Evolutionary conservation across 495 filamentous ascomycete species (phyloP).

Genomic region (Xylaria bambusicola): DNA sequence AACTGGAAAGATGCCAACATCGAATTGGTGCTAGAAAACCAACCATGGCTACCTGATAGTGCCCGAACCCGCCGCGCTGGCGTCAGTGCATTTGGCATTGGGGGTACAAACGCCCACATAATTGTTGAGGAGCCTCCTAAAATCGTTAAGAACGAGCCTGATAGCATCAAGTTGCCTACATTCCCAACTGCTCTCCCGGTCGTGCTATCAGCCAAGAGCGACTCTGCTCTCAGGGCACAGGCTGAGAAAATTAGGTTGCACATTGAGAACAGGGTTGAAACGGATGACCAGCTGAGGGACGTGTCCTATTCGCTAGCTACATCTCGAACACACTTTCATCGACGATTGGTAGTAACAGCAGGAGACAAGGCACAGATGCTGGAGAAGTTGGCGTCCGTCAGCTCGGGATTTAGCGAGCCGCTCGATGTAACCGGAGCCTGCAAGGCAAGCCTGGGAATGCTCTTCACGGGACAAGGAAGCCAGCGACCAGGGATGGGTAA

Average conservation of each 20-base stretch:
- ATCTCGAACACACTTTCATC: slow-evolving; percentile 24
- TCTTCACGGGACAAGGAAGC: slow-evolving; percentile 45
- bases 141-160: not conserved
- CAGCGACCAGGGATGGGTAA: slow-evolving; percentile 39
- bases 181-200: slow-evolving; percentile 19
- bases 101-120: slow-evolving; percentile 37
- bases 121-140: slow-evolving; percentile 26
- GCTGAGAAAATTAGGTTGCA: slow-evolving; percentile 20
- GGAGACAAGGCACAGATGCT: slow-evolving; percentile 14
- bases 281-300: slow-evolving; percentile 18
- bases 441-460: slow-evolving; percentile 26
- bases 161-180: not conserved
- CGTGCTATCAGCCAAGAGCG: slow-evolving; percentile 25
- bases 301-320: slow-evolving; percentile 32
- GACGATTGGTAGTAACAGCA: slow-evolving; percentile 19
- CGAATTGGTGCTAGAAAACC: slow-evolving; percentile 10
- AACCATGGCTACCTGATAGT: slow-evolving; percentile 19
- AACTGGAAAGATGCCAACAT: slow-evolving; percentile 23
- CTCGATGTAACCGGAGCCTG: not conserved
- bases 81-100: slow-evolving; percentile 38
- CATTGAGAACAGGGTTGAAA: slow-evolving; percentile 9
- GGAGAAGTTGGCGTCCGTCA: slow-evolving; percentile 16
- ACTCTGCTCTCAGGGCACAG: slow-evolving; percentile 21
- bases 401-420: not conserved
- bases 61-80: slow-evolving; percentile 20